Base-by-base conservation (phyloP, 164 flowering plant genomes). In the Nymphaea colorata region DNA sequence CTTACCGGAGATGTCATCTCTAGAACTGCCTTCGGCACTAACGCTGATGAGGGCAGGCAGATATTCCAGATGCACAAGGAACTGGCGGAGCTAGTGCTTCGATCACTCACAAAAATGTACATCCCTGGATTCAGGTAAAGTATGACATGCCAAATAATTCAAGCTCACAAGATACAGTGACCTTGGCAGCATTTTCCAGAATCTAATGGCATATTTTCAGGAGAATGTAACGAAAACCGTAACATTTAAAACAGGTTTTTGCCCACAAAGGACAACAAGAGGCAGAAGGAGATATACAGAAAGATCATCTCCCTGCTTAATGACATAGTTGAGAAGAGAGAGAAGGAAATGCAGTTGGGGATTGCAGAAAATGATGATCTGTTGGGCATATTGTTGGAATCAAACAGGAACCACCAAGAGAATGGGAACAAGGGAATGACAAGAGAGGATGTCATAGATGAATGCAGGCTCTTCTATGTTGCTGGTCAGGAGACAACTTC, bases 51-150 rank as follows among this genome's bases (percentile, higher is more conserved):
- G 65, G 82, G 82, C 11, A 73, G 45, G 67, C 62, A 43, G 63
- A 68, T 80, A 17, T 77, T 80, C 64, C 64, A 69, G 63, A 71
- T 75, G 18, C 80, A 73, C 59, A 61, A 12, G 6, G 77, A 75
- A 43, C 76, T 42, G 61, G 69, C 41, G 0, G 4, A 5, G 7
- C 71, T 75, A 55, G 15, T 64, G 4, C 3, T 68, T 0, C 55
- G 65, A 12, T 64, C 63, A 64, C 2, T 59, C 15, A 66, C 60
- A 16, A 57, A 45, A 2, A 14, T 68, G 5, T 71, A 62, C 66
- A 73, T 80, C 47, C 82, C 80, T 0, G 80, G 82, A 59, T 73
- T 63, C 66, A 73, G 77, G 82, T 80, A 51, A 25, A 25, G 36
- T 25, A 25, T 25, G 36, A 25, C 36, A 25, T 25, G 36, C 36